Evolutionary conservation across 78 protist genomes (phyloP), one percentile per base, ranked within the genome.

Genomic region (Dictyostelium capitatum): DNA sequence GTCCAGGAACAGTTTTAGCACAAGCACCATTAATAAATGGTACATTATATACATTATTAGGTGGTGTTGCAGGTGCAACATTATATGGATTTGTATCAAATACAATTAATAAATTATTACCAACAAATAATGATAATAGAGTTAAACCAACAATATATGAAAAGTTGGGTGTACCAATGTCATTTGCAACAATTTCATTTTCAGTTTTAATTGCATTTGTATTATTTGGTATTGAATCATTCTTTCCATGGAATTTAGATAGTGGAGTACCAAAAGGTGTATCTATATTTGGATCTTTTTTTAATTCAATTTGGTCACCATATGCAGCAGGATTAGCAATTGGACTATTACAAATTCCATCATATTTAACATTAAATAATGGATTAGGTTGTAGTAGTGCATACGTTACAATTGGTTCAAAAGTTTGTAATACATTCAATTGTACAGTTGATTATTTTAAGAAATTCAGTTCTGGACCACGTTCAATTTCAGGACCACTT

Each of bases 1-100:
- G 95, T 69, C 95, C 95, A 64, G 95, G 95, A 17, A 91, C 95
- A 4, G 95, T 91, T 9, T 28, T 83, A 3, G 95, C 95, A 11
- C 95, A 91, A 50, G 78, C 82, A 12, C 75, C 79, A 17, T 77
- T 82, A 41, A 17, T 91, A 4, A 20, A 47, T 4, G 43, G 62
- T 12, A 69, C 95, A 7, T 25, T 46, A 20, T 91, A 32, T 28
- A 79, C 90, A 43, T 56, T 91, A 6, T 47, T 79, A 50, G 95
- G 95, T 82, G 95, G 95, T 14, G 46, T 91, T 6, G 69, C 56
- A 0, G 95, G 95, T 43, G 41, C 79, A 25, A 59, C 59, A 41
- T 23, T 73, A 47, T 91, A 73, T 53, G 73, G 77, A 1, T 80
- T 65, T 17, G 30, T 23, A 3, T 23, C 82, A 54, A n/a, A 20